phyloP scores from a whole-genome alignment of 805 yeast species.

The Barnettozyma sucrosica region DNA sequence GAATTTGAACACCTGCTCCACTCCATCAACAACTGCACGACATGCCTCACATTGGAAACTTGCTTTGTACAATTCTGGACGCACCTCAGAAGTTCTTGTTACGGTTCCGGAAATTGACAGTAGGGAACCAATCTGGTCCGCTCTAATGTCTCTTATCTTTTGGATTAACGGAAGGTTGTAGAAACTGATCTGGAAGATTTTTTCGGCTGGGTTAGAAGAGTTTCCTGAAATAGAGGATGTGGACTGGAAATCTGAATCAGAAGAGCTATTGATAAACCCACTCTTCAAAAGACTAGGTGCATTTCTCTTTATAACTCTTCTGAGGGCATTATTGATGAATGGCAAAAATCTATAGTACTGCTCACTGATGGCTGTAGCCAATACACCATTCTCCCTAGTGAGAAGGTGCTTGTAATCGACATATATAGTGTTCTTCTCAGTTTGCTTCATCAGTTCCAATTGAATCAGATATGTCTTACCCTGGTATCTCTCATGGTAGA shows the following conservation, averaged over 20 bases:
- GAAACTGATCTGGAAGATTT: slow-evolving; percentile 85
- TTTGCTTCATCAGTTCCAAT: slow-evolving; percentile 71
- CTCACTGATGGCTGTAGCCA: slow-evolving; percentile 83
- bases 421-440: slow-evolving; percentile 71
- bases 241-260: slow-evolving; percentile 29
- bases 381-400: slow-evolving; percentile 73
- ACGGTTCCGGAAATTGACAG: slow-evolving; percentile 90
- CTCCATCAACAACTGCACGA: slow-evolving; percentile 75
- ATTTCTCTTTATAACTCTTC: slow-evolving; percentile 62
- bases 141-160: slow-evolving; percentile 83
- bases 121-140: slow-evolving; percentile 82
- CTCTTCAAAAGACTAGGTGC: slow-evolving; percentile 66
- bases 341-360: slow-evolving; percentile 93
- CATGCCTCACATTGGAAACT: slow-evolving; percentile 88
- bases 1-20: slow-evolving; percentile 88
- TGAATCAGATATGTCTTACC: slow-evolving; percentile 72
- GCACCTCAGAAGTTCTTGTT: slow-evolving; percentile 91
- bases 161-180: slow-evolving; percentile 77
- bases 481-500: slow-evolving; percentile 35
- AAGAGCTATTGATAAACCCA: slow-evolving; percentile 29
- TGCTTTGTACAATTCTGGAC: slow-evolving; percentile 88
- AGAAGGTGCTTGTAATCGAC: slow-evolving; percentile 79
- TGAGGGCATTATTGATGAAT: slow-evolving; percentile 68
- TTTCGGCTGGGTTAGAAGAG: slow-evolving; percentile 39
- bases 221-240: slow-evolving; percentile 39